These are phyloP conservation scores for Leccinum subrobustum DNA, from an alignment of 1,284 basidiomycete genomes.

Conservation along the genomic window DNA sequence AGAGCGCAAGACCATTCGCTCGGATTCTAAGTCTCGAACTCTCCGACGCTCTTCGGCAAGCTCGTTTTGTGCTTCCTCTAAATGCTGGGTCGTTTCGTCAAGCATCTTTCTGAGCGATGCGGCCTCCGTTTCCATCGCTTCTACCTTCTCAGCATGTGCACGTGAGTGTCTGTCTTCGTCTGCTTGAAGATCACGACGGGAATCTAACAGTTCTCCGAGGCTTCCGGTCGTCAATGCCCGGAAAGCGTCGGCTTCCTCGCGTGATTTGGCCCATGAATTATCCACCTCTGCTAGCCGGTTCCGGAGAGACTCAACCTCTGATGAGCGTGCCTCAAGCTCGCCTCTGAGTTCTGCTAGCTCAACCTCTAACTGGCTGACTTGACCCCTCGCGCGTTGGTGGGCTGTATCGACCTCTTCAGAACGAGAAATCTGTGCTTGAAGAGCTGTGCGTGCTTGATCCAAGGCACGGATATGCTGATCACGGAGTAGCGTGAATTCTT, in stretches of 20 bases:
- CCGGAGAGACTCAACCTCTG: conserved; percentile 72
- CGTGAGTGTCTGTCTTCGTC: conserved; percentile 75
- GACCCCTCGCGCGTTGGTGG: conserved; percentile 66
- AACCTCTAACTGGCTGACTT: conserved; percentile 65
- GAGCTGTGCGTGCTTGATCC: conserved; percentile 80
- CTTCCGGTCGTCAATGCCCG: conserved; percentile 80
- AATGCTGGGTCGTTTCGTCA: conserved; percentile 70
- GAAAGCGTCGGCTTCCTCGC: conserved; percentile 87
- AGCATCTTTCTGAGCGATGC: conserved; percentile 74
- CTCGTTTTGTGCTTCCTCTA: conserved; percentile 69
- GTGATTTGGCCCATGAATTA: conserved; percentile 83
- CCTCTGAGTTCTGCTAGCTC: conserved; percentile 77
- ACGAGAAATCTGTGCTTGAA: conserved; percentile 76
- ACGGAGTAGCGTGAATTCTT: conserved; percentile 65
- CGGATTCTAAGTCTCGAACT: conserved; percentile 66
- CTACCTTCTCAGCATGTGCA: conserved; percentile 78
- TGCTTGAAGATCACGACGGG: conserved; percentile 74
- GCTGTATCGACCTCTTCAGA: conserved; percentile 80
- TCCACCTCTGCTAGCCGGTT: conserved; percentile 72
- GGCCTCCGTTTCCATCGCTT: conserved; percentile 77
- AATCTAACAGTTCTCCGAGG: conserved; percentile 82
- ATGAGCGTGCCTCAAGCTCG: conserved; percentile 72
- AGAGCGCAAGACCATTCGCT: conserved; percentile 67
- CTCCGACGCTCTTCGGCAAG: conserved; percentile 70
- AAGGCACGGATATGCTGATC: conserved; percentile 86